Evolutionary conservation across 306 rosid species (phyloP).

Genomic region (Corylus americana): DNA sequence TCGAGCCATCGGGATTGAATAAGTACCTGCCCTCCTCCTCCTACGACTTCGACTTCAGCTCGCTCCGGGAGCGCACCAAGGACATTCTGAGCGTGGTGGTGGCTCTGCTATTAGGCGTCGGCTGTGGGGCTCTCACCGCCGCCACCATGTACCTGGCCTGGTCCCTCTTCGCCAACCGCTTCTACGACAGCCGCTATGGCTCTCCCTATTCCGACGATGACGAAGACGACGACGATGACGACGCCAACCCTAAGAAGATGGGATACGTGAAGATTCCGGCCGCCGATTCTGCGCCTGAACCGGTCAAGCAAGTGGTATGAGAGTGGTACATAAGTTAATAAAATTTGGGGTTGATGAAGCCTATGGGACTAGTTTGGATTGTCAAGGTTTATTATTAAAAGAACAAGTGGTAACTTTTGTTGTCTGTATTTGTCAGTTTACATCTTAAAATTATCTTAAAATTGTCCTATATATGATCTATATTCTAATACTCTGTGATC

Average conservation of each 20-base stretch:
- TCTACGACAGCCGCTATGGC: conserved; percentile 22
- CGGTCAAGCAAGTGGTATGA: conserved; percentile 43
- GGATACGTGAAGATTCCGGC: conserved; percentile 72
- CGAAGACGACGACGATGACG: conserved; percentile 34
- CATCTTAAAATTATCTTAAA: conserved; percentile 27
- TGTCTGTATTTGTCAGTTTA: conserved; percentile 26
- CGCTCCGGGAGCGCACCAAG: conserved; percentile 87
- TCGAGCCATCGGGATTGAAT: not conserved
- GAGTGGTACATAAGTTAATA: not conserved
- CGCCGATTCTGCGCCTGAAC: conserved; percentile 29
- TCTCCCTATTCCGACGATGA: conserved; percentile 28
- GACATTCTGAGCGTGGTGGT: conserved; percentile 90
- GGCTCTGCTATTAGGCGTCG: conserved; percentile 86
- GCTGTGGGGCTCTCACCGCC: conserved; percentile 86
- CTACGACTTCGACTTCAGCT: conserved; percentile 57
- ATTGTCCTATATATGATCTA: not conserved
- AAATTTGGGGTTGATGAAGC: conserved; percentile 19
- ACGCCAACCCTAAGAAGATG: conserved; percentile 54
- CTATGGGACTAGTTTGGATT: conserved; percentile 9
- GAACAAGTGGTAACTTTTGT: conserved; percentile 9
- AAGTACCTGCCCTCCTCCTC: conserved; percentile 32
- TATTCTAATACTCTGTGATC: not conserved
- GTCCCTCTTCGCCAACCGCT: conserved; percentile 58
- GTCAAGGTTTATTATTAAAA: not conserved
- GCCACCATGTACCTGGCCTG: conserved; percentile 85